A percentile compares a stretch with the other conserved stretches of the same genome.
Conservation (phyloP, 176 grass and related monocot genomes). For the Oryza brachyantha region DNA sequence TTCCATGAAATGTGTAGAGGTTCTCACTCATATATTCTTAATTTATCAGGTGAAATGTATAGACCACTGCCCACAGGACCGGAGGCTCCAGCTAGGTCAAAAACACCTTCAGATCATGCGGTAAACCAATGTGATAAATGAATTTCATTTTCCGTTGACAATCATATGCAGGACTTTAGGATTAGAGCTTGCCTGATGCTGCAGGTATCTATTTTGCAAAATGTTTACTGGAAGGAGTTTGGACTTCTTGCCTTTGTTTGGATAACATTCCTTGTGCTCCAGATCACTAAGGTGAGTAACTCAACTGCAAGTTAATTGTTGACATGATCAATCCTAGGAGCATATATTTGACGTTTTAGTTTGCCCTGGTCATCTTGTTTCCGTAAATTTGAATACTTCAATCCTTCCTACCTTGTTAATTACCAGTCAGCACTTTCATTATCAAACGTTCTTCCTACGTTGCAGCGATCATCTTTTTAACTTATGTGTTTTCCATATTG, state of each 20-base stretch:
- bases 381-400: background rate
- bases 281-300: constrained; percentile 57
- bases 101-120: background rate
- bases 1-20: background rate
- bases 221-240: constrained; percentile 74
- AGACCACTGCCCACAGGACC: constrained; percentile 26
- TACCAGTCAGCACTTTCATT: background rate
- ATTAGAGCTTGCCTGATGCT: background rate
- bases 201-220: constrained; percentile 63
- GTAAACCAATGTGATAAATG: too few relatives aligned
- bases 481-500: background rate
- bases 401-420: background rate
- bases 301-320: background rate
- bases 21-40: background rate
- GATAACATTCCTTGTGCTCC: constrained; percentile 69
- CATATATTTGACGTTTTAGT: too few relatives aligned
- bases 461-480: background rate
- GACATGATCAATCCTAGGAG: background rate
- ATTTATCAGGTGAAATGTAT: constrained; percentile 53
- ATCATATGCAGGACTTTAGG: background rate
- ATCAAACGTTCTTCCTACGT: background rate
- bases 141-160: background rate
- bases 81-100: background rate
- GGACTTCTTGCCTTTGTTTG: constrained; percentile 68
- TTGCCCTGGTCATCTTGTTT: background rate